A percentile compares a stretch with the other conserved stretches of the same genome.
phyloP scores from a whole-genome alignment of 345 rosid genomes.

The Trapa bicornis region DNA sequence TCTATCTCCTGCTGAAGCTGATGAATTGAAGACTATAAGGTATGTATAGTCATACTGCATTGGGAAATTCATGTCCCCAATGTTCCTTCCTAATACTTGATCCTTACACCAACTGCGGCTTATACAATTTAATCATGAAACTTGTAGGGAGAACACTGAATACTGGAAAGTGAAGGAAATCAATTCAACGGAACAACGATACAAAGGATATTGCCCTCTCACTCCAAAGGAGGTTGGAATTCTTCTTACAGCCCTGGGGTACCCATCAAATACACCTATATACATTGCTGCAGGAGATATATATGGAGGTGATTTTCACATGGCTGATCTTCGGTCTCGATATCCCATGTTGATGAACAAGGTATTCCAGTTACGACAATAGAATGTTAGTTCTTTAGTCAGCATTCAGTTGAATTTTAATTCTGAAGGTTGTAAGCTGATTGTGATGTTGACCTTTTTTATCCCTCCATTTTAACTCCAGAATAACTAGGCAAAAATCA shows the following conservation, averaged over 20 bases:
- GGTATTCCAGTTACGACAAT: neutral
- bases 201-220: slow-evolving; percentile 21
- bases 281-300: slow-evolving; percentile 28
- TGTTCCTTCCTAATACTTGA: neutral
- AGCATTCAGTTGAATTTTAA: too few species aligned
- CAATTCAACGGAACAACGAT: slow-evolving; percentile 15
- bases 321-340: slow-evolving; percentile 14
- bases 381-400: neutral
- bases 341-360: slow-evolving; percentile 20
- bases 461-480: neutral
- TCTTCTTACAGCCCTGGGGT: slow-evolving; percentile 18
- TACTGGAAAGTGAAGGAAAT: slow-evolving; percentile 25
- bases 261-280: slow-evolving; percentile 17
- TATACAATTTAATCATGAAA: neutral
- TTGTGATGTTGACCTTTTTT: neutral
- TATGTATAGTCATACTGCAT: neutral
- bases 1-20: slow-evolving; percentile 13
- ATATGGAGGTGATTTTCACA: slow-evolving; percentile 18
- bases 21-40: slow-evolving; percentile 19
- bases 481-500: neutral
- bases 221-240: slow-evolving; percentile 28
- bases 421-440: too few species aligned
- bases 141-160: slow-evolving; percentile 15
- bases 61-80: neutral
- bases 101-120: slow-evolving; percentile 17